Evolutionary conservation across 2,329 filamentous ascomycete genomes (phyloP).

Genomic region (Aspergillus ruber): DNA sequence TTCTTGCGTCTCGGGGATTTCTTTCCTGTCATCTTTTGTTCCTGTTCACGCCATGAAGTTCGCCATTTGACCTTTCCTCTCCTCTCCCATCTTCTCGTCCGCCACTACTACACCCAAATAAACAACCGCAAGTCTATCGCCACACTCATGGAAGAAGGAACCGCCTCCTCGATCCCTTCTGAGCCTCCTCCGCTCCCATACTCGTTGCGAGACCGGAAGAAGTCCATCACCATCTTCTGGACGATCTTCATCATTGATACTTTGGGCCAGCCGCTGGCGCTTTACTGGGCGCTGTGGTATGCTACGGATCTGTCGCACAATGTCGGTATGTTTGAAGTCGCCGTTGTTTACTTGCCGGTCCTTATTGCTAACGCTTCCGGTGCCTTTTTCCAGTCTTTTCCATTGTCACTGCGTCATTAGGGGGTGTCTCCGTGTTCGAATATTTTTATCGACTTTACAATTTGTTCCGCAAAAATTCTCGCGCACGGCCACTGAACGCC

Average conservation of each 20-base stretch:
- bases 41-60: background rate
- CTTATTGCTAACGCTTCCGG: background rate
- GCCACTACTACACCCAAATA: slow-evolving; percentile 1
- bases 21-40: background rate
- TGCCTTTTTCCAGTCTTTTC: slow-evolving; percentile 30
- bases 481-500: slow-evolving; percentile 36
- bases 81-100: background rate
- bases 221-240: slow-evolving; percentile 55
- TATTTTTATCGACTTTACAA: slow-evolving; percentile 38
- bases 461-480: slow-evolving; percentile 32
- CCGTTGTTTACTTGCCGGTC: background rate
- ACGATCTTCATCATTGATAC: slow-evolving; percentile 53
- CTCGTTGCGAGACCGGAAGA: slow-evolving; percentile 48
- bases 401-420: slow-evolving; percentile 35
- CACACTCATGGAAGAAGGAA: slow-evolving; percentile 30
- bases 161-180: slow-evolving; percentile 10
- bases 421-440: slow-evolving; percentile 38
- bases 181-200: slow-evolving; percentile 50
- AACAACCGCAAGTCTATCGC: slow-evolving; percentile 9
- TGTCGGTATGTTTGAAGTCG: slow-evolving; percentile 24
- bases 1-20: background rate
- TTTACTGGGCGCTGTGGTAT: slow-evolving; percentile 59
- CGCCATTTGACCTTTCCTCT: background rate
- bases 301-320: slow-evolving; percentile 44
- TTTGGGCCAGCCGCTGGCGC: slow-evolving; percentile 51